These are phyloP conservation scores for Lactarius evosmus DNA, from an alignment of 768 basidiomycete species.

Conservation along the genomic window DNA sequence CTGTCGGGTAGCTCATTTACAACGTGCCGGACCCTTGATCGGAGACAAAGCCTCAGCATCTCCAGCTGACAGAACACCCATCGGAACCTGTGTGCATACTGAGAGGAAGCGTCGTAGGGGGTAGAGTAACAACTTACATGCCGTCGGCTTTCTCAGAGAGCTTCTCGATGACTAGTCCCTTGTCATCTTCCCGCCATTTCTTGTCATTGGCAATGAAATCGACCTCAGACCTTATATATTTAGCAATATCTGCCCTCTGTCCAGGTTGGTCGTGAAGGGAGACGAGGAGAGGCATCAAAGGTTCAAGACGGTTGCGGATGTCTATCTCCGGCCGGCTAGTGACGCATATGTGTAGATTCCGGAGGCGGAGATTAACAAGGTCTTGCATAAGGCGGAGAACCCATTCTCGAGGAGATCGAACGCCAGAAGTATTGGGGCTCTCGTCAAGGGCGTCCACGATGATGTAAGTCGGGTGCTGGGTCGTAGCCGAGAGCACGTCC, in stretches of 20 bases:
- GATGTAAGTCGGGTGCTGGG: not conserved
- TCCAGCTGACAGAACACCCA: not conserved
- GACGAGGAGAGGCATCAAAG: not conserved
- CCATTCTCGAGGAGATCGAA: not conserved
- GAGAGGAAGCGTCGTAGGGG: not conserved
- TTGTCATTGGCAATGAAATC: not conserved
- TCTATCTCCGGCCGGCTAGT: not conserved
- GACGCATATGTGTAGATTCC: not conserved
- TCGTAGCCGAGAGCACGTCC: not conserved
- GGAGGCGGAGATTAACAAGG: not conserved
- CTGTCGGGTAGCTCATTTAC: not conserved
- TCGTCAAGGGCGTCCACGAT: not conserved
- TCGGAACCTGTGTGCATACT: not conserved
- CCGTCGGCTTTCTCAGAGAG: not conserved
- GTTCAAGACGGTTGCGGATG: not conserved
- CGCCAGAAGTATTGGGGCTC: not conserved
- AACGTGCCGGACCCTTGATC: not conserved
- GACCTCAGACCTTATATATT: not conserved
- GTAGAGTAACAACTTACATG: not conserved
- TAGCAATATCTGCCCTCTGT: not conserved
- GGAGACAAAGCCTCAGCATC: not conserved
- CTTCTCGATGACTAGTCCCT: not conserved
- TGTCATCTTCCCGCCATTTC: not conserved
- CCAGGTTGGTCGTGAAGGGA: not conserved
- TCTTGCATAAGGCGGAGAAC: not conserved